Evolutionary conservation across 805 yeast genomes (phyloP).

Genomic region (Yamadazyma paraphyllophila): DNA sequence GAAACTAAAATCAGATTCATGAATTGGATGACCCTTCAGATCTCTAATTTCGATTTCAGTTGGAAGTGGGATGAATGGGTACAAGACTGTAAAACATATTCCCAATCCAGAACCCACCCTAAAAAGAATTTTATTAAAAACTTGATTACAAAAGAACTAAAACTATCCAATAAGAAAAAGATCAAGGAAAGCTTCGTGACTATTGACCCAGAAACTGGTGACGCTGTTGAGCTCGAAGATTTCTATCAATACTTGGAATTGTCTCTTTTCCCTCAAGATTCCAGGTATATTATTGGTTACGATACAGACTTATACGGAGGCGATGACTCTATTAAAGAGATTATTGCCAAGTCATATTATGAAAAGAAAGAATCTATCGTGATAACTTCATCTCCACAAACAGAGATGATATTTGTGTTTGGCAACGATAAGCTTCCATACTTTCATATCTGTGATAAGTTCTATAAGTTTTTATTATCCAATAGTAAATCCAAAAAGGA

Average conservation of each 20-base stretch:
- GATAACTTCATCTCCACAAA: slow-evolving; percentile 10
- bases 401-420: slow-evolving; percentile 31
- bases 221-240: slow-evolving; percentile 35
- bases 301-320: slow-evolving; percentile 37
- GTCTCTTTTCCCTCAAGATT: slow-evolving; percentile 29
- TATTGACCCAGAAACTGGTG: slow-evolving; percentile 26
- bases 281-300: slow-evolving; percentile 29
- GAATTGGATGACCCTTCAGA: slow-evolving; percentile 91
- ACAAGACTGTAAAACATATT: slow-evolving; percentile 47
- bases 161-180: slow-evolving; percentile 73
- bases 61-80: slow-evolving; percentile 99
- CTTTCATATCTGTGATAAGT: slow-evolving; percentile 34
- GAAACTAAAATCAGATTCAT: slow-evolving; percentile 71
- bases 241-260: slow-evolving; percentile 39
- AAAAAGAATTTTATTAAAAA: slow-evolving; percentile 70
- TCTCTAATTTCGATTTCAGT: slow-evolving; percentile 88
- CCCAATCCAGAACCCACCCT: slow-evolving; percentile 61
- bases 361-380: slow-evolving; percentile 20
- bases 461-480: slow-evolving; percentile 40
- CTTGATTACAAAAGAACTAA: slow-evolving; percentile 76
- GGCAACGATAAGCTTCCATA: slow-evolving; percentile 37
- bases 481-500: slow-evolving; percentile 40
- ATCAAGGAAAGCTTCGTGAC: slow-evolving; percentile 64
- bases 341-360: slow-evolving; percentile 23
- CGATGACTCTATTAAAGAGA: slow-evolving; percentile 23